Conservation (phyloP, 2,329 filamentous ascomycete genomes). For the Endoconidiophora laricicola region DNA sequence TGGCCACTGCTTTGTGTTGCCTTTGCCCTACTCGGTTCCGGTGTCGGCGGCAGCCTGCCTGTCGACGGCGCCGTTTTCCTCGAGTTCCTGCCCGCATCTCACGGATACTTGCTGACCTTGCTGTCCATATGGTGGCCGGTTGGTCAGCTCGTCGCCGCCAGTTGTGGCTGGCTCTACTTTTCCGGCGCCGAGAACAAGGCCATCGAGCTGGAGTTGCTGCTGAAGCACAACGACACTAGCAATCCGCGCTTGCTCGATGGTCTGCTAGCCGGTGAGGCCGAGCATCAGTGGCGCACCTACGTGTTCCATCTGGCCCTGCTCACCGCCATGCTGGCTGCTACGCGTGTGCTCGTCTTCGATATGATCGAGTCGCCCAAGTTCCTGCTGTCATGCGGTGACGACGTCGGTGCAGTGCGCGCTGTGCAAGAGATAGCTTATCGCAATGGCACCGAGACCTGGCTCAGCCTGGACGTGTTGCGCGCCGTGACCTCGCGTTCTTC, state of each 20-base stretch:
- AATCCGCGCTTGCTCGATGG: not conserved
- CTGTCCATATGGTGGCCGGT: constrained; percentile 81
- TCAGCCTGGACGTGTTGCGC: constrained; percentile 53
- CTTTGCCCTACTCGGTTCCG: constrained; percentile 46
- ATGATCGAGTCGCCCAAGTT: constrained; percentile 79
- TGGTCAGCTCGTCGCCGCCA: constrained; percentile 56
- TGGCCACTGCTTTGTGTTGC: constrained; percentile 49
- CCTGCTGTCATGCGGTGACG: constrained; percentile 57
- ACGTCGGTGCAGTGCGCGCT: constrained; percentile 63
- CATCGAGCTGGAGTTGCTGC: no score
- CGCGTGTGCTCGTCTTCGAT: constrained; percentile 65
- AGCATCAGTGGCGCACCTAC: constrained; percentile 55
- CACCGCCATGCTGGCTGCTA: constrained; percentile 61
- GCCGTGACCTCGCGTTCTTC: constrained; percentile 27
- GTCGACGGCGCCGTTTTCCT: constrained; percentile 70
- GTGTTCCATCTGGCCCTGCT: constrained; percentile 52
- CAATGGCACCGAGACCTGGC: constrained; percentile 55
- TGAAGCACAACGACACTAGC: no score
- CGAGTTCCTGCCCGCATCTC: constrained; percentile 63
- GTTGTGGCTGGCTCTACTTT: constrained; percentile 63
- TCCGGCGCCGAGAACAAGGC: constrained; percentile 30
- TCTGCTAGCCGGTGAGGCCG: not conserved
- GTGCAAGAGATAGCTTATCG: constrained; percentile 62
- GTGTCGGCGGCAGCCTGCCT: constrained; percentile 60
- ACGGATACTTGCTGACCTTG: constrained; percentile 57